Percentiles rank a stretch among this genome's conserved stretches.
These are phyloP conservation scores for Ophiostoma piceae DNA, from an alignment of 2,329 filamentous ascomycete species.

Conservation along the genomic window DNA sequence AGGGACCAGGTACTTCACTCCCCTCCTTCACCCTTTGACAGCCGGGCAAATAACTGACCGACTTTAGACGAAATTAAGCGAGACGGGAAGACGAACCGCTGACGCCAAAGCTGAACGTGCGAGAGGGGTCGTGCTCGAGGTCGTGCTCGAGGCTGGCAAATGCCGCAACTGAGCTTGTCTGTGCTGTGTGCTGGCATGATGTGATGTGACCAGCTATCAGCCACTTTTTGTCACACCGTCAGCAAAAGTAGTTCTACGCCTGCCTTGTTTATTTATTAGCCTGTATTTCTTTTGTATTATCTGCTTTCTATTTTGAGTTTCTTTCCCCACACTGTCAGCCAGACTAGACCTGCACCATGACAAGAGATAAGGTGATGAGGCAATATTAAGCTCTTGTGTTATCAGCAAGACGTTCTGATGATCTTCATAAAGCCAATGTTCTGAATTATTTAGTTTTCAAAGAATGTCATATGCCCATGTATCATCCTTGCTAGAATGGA, in stretches of 20 bases:
- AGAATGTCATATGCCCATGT: neutral
- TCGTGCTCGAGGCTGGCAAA: neutral
- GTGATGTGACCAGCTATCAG: neutral
- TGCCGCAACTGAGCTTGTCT: neutral
- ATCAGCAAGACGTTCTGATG: neutral
- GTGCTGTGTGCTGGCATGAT: neutral
- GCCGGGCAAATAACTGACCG: neutral
- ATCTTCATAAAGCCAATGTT: no score
- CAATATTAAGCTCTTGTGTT: neutral
- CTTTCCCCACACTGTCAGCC: neutral
- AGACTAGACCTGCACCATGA: neutral
- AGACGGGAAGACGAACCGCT: constrained; percentile 3
- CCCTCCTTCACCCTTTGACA: neutral
- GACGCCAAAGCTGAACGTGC: neutral
- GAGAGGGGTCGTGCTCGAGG: neutral
- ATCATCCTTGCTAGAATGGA: neutral
- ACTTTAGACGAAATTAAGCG: neutral
- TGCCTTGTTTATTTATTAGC: no score
- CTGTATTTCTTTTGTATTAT: no score
- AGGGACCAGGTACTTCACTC: neutral
- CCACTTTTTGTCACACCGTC: neutral
- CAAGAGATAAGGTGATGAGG: neutral
- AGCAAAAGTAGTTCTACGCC: neutral
- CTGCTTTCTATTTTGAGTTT: no score
- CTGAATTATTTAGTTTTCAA: neutral